These are phyloP conservation scores for Lophiostoma macrostomum DNA, from an alignment of 495 filamentous ascomycete species.

Conservation along the genomic window DNA sequence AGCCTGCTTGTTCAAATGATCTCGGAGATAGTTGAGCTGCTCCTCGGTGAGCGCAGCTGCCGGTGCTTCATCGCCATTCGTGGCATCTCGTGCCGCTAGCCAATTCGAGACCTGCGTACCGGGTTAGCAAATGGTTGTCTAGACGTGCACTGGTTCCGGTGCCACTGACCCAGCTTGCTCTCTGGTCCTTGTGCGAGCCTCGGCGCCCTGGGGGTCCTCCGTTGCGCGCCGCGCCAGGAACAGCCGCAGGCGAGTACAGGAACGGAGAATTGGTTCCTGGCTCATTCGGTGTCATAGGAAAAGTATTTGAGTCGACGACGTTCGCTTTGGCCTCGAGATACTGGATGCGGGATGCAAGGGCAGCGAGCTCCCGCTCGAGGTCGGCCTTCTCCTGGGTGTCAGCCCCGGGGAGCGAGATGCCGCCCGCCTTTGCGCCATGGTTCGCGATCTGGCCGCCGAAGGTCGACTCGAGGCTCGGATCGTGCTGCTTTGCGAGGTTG, in stretches of 20 bases:
- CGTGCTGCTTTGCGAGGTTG: conserved; percentile 41
- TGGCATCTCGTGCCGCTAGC: conserved; percentile 36
- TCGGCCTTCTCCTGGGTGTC: conserved; percentile 47
- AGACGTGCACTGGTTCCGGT: no score
- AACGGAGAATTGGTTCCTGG: conserved; percentile 38
- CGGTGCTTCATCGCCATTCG: conserved; percentile 31
- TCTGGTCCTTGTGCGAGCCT: conserved; percentile 30
- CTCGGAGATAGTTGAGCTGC: conserved; percentile 47
- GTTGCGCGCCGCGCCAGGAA: conserved; percentile 12
- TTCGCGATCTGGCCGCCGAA: conserved; percentile 34
- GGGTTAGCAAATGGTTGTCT: no score
- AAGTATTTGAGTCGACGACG: conserved; percentile 38
- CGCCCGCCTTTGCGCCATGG: conserved; percentile 37
- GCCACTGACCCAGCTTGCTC: conserved; percentile 41
- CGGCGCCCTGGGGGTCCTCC: conserved; percentile 24
- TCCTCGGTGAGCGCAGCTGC: conserved; percentile 42
- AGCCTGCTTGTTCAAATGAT: conserved; percentile 51
- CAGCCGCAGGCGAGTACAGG: conserved; percentile 20
- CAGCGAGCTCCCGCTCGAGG: conserved; percentile 47
- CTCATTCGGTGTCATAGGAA: conserved; percentile 45
- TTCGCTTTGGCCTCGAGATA: conserved; percentile 47
- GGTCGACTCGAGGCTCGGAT: conserved; percentile 32
- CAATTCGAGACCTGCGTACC: no score
- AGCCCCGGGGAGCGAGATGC: conserved; percentile 45
- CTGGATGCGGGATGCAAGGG: conserved; percentile 46